phyloP scores from a whole-genome alignment of 768 basidiomycete genomes.

The Leccinum olivaceopallidum region DNA sequence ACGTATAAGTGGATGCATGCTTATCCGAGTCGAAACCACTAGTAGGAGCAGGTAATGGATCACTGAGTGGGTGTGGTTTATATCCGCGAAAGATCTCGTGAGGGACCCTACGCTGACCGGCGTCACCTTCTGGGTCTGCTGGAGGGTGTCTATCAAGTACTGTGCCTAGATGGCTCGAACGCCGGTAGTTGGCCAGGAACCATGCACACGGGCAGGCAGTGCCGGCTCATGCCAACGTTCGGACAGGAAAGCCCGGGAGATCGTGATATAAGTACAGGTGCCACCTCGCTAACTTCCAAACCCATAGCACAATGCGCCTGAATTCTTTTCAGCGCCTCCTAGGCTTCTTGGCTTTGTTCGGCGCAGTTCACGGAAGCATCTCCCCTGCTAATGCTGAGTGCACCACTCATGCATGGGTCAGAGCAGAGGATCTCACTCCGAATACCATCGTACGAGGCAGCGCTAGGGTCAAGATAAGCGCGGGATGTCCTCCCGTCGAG shows the following conservation, averaged over 20 bases:
- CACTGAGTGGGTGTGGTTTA: no score
- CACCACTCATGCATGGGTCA: conserved; percentile 18
- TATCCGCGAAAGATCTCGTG: no score
- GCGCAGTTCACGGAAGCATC: background rate
- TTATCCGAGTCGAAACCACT: no score
- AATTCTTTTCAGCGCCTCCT: background rate
- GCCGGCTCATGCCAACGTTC: background rate
- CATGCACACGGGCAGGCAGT: background rate
- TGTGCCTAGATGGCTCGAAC: background rate
- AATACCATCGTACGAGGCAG: conserved; percentile 12
- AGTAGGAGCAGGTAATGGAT: no score
- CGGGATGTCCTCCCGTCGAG: conserved; percentile 11
- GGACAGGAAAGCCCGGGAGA: background rate
- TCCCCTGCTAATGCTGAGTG: conserved; percentile 1
- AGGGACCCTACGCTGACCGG: no score
- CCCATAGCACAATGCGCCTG: background rate
- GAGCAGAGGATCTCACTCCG: conserved; percentile 21
- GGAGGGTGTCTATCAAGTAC: background rate
- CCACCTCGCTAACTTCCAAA: background rate
- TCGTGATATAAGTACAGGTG: background rate
- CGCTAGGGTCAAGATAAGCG: conserved; percentile 18
- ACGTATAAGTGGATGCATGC: no score
- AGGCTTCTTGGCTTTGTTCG: conserved; percentile 3
- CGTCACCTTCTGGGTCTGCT: no score
- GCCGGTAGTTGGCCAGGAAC: background rate